phyloP scores from a whole-genome alignment of 108 stramenopile species.

The Cyclotella sp. region DNA sequence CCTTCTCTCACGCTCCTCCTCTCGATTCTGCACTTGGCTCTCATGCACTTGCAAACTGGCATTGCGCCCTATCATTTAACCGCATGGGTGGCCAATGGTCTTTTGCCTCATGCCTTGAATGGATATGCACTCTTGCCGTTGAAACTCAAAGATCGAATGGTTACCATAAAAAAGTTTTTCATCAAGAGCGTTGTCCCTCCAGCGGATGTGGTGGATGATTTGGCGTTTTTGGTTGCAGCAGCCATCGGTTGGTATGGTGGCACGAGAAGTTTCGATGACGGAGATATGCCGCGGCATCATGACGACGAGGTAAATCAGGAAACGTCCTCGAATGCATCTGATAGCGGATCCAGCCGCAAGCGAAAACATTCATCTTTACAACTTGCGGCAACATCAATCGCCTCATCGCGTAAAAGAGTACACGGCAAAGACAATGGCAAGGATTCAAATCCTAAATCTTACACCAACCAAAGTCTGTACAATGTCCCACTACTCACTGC shows the following conservation, averaged over 20 bases:
- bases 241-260: conserved; percentile 38
- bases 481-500: conserved; percentile 54
- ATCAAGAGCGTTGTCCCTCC: conserved; percentile 39
- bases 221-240: conserved; percentile 34
- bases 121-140: conserved; percentile 56
- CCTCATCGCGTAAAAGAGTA: too few species aligned
- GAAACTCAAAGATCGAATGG: conserved; percentile 40
- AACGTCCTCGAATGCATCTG: neutral
- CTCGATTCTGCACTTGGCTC: conserved; percentile 61
- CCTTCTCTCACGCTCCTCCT: conserved; percentile 60
- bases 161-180: conserved; percentile 49
- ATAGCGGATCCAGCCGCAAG: neutral
- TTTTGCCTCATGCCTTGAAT: conserved; percentile 62
- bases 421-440: too few species aligned
- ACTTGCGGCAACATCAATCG: neutral
- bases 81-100: conserved; percentile 65
- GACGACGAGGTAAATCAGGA: neutral
- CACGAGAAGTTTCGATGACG: neutral
- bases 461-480: conserved; percentile 27
- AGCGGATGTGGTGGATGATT: conserved; percentile 25
- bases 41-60: conserved; percentile 54
- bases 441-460: too few species aligned
- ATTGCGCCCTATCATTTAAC: conserved; percentile 54
- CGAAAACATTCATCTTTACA: neutral
- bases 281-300: neutral